Percentiles rank a stretch among this genome's conserved stretches.
Evolutionary conservation across 2,329 filamentous ascomycete genomes (phyloP).

Genomic region (Xylariomycetidae sp.): DNA sequence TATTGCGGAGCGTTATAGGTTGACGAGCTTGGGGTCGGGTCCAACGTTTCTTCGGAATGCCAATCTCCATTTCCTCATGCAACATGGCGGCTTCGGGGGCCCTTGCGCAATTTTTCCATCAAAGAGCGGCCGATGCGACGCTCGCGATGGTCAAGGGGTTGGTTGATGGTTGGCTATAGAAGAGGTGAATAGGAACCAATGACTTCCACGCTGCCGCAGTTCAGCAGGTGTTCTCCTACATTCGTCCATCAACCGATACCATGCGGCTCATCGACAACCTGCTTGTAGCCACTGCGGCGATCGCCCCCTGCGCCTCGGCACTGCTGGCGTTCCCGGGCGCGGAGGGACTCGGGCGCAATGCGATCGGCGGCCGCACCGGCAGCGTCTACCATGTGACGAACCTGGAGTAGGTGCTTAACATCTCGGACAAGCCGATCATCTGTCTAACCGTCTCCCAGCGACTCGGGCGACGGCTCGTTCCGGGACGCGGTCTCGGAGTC

Average conservation of each 20-base stretch:
- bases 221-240: too few species aligned
- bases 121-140: constrained; percentile 6
- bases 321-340: constrained; percentile 46
- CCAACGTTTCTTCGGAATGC: constrained; percentile 7
- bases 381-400: constrained; percentile 43
- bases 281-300: too few species aligned
- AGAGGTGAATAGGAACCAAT: too few species aligned
- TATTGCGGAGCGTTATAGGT: too few species aligned
- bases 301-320: too few species aligned
- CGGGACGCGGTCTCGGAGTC: constrained; percentile 42
- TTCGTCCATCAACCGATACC: too few species aligned
- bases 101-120: constrained; percentile 9
- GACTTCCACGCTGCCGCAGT: too few species aligned
- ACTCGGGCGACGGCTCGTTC: constrained; percentile 41
- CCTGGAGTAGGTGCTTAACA: constrained; percentile 25
- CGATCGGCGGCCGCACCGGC: constrained; percentile 39
- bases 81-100: constrained; percentile 5
- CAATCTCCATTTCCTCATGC: constrained; percentile 8
- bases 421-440: neutral
- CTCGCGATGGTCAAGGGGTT: neutral
- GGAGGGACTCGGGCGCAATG: constrained; percentile 42
- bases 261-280: too few species aligned
- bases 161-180: too few species aligned
- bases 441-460: constrained; percentile 19
- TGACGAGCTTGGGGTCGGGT: neutral